Percentiles rank a stretch among this genome's conserved stretches.
phyloP scores from a whole-genome alignment of 768 basidiomycete species.

The Trametes villosa region DNA sequence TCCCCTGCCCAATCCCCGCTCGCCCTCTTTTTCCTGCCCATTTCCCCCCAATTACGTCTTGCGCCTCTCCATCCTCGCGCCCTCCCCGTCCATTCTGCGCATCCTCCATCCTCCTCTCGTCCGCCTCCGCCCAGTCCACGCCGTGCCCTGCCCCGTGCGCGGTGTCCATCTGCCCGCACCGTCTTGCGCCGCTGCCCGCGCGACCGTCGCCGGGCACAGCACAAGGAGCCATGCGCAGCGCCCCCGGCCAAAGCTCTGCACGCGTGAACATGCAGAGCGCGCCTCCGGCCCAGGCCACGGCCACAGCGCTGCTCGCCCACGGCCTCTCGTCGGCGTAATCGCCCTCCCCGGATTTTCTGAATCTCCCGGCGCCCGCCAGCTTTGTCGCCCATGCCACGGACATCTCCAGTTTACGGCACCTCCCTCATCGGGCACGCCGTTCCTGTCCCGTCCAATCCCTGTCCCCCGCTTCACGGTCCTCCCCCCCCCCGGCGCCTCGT shows the following conservation, averaged over 20 bases:
- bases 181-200: no score
- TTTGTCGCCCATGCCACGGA: conserved; percentile 11
- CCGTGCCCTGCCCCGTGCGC: background rate
- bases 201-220: no score
- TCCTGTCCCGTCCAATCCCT: background rate
- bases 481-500: conserved; percentile 8
- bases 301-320: background rate
- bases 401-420: conserved; percentile 20
- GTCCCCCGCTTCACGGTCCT: conserved; percentile 9
- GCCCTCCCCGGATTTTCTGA: conserved; percentile 23
- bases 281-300: conserved; percentile 2
- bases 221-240: background rate
- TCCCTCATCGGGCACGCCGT: conserved; percentile 6
- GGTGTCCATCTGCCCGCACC: background rate
- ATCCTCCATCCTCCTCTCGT: background rate
- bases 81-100: conserved; percentile 6
- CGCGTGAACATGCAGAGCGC: background rate
- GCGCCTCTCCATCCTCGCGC: background rate
- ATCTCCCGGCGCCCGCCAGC: conserved; percentile 17
- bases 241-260: background rate
- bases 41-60: conserved; percentile 18
- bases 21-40: background rate
- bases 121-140: background rate
- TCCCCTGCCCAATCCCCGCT: conserved; percentile 11
- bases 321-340: conserved; percentile 19